These are phyloP conservation scores for Kwoniella sp. DNA, from an alignment of 768 basidiomycete genomes.

Conservation along the genomic window DNA sequence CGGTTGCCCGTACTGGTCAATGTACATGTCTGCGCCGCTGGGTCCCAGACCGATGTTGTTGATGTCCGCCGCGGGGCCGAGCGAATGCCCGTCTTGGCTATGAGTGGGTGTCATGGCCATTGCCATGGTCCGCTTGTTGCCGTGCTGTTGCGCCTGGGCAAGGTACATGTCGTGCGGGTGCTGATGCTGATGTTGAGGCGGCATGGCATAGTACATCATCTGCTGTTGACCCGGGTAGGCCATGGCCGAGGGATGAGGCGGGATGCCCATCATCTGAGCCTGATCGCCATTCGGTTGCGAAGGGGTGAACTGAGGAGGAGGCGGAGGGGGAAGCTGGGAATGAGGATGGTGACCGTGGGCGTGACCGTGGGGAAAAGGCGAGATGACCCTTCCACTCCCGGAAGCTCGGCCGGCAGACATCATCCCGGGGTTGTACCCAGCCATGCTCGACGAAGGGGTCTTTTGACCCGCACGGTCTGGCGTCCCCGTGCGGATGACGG, in stretches of 20 bases:
- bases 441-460: slow-evolving; percentile 17
- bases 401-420: slow-evolving; percentile 9
- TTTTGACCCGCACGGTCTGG: slow-evolving; percentile 55
- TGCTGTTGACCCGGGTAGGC: slow-evolving; percentile 50
- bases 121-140: slow-evolving; percentile 8
- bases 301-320: slow-evolving; percentile 35
- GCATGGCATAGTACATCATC: slow-evolving; percentile 28
- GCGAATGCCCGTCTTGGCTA: slow-evolving; percentile 9
- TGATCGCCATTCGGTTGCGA: slow-evolving; percentile 15
- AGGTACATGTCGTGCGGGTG: slow-evolving; percentile 5
- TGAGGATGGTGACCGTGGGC: slow-evolving; percentile 5
- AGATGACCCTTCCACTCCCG: slow-evolving; percentile 42
- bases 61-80: slow-evolving; percentile 36
- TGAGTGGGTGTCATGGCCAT: slow-evolving; percentile 20
- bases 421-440: slow-evolving; percentile 17
- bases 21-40: slow-evolving; percentile 30
- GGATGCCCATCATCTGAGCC: slow-evolving; percentile 27
- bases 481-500: slow-evolving; percentile 55
- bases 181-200: slow-evolving; percentile 1
- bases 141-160: slow-evolving; percentile 3
- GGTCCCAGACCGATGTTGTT: slow-evolving; percentile 30
- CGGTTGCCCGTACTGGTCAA: slow-evolving; percentile 47
- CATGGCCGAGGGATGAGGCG: slow-evolving; percentile 25
- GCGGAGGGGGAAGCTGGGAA: slow-evolving; percentile 19
- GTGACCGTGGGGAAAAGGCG: slow-evolving; percentile 23